Percentiles rank a stretch among this genome's conserved stretches.
Conservation (phyloP, 2,329 filamentous ascomycete species). For the Mycosphaerella sp. region DNA sequence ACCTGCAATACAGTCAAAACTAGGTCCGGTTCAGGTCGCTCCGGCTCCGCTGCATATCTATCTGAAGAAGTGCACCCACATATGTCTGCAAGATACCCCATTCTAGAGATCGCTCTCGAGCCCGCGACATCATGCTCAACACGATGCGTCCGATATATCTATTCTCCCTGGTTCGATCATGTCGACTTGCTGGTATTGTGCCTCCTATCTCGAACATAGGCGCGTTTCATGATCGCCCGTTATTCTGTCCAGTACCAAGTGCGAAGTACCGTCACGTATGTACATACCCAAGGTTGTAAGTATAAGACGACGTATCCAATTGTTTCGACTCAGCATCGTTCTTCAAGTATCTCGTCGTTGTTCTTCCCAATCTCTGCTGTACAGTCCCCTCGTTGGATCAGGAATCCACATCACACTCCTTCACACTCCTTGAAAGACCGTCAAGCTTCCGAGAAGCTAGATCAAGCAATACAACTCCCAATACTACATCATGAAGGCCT, state of each 20-base stretch:
- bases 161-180: not conserved
- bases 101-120: not conserved
- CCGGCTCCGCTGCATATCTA: not conserved
- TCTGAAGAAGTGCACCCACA: not conserved
- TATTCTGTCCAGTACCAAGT: not conserved
- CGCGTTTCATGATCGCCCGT: slow-evolving; percentile 3
- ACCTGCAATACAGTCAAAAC: not conserved
- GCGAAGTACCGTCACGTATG: not conserved
- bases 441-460: not conserved
- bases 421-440: not conserved
- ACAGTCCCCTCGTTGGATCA: slow-evolving; percentile 9
- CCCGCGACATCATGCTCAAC: not conserved
- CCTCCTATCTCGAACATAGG: slow-evolving; percentile 2
- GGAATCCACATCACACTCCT: slow-evolving; percentile 13
- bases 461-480: not conserved
- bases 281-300: not conserved
- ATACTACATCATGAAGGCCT: slow-evolving; percentile 9
- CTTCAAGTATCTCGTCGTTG: not conserved
- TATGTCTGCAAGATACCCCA: not conserved
- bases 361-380: not conserved
- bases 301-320: not conserved
- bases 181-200: not conserved
- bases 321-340: not conserved
- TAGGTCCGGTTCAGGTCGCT: not conserved
- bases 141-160: not conserved